phyloP scores from a whole-genome alignment of 129 eudicot genomes.

The Artemisia tridentata region DNA sequence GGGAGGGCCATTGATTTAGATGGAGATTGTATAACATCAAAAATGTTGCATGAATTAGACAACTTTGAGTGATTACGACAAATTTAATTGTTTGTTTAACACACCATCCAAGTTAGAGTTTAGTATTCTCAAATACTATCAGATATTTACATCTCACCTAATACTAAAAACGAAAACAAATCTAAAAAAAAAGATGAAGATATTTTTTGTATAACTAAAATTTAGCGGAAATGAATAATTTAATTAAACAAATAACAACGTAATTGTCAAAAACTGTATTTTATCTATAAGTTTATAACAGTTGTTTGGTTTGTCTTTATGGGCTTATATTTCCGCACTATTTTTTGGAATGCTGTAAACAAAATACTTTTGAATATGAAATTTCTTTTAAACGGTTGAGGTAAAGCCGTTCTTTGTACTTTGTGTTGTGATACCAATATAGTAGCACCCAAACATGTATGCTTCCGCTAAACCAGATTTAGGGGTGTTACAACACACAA shows the following conservation, averaged over 20 bases:
- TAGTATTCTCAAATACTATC: constrained; percentile 5
- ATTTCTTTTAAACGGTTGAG: no score
- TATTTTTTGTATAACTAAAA: neutral
- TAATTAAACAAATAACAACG: neutral
- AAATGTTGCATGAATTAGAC: neutral
- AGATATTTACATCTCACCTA: constrained; percentile 2
- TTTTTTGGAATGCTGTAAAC: no score
- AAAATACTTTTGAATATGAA: no score
- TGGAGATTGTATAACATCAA: neutral
- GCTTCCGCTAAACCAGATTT: no score
- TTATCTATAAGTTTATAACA: neutral
- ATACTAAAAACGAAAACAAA: neutral
- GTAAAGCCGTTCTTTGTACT: no score
- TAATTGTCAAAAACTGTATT: neutral
- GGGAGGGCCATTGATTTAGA: constrained; percentile 2
- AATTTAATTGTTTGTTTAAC: neutral
- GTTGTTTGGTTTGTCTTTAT: no score
- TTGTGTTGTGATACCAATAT: no score
- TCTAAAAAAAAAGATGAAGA: neutral
- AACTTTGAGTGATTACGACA: constrained; percentile 1
- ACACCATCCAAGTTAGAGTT: neutral
- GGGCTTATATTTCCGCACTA: no score
- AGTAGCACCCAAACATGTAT: no score
- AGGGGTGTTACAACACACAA: no score
- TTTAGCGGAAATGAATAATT: neutral